phyloP scores from a whole-genome alignment of 257 asterid species.

The Petunia axillaris region DNA sequence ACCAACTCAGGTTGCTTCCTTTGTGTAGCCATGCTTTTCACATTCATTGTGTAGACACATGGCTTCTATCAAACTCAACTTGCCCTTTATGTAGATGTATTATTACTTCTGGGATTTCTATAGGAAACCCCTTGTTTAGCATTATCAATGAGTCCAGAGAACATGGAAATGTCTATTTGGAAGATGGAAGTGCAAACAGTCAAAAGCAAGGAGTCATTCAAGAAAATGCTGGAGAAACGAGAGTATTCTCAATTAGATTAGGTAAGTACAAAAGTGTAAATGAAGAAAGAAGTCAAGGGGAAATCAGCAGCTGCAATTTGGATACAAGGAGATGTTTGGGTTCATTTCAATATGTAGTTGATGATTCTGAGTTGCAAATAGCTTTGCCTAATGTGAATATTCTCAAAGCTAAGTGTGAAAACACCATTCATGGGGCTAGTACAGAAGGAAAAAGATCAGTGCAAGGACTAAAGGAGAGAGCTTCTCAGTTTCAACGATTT shows the following conservation, averaged over 20 bases:
- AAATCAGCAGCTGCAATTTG: constrained; percentile 38
- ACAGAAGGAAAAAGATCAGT: constrained; percentile 49
- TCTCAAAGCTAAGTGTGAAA: constrained; percentile 9
- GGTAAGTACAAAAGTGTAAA: constrained; percentile 52
- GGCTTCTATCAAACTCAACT: constrained; percentile 88
- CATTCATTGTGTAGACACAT: constrained; percentile 82
- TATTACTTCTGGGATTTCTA: constrained; percentile 34
- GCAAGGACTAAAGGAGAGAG: constrained; percentile 61
- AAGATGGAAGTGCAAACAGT: constrained; percentile 14
- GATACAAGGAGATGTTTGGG: constrained; percentile 80
- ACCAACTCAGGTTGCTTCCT: constrained; percentile 84
- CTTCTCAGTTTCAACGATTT: constrained; percentile 67
- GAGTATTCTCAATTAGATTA: constrained; percentile 53
- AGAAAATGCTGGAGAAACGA: constrained; percentile 32
- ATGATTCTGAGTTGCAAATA: constrained; percentile 46
- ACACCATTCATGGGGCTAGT: constrained; percentile 27
- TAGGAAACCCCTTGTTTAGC: constrained; percentile 25
- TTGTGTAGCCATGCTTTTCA: constrained; percentile 94
- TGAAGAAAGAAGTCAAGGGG: constrained; percentile 33
- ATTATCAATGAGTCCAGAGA: constrained; percentile 26
- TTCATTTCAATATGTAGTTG: constrained; percentile 58
- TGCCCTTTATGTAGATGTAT: constrained; percentile 86
- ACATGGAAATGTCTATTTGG: constrained; percentile 28
- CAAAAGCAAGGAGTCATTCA: constrained; percentile 24
- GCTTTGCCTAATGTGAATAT: constrained; percentile 33